Evolutionary conservation across 805 yeast genomes (phyloP), one percentile per base, ranked within the genome.

Genomic region (Isabelozyma gotoi): DNA sequence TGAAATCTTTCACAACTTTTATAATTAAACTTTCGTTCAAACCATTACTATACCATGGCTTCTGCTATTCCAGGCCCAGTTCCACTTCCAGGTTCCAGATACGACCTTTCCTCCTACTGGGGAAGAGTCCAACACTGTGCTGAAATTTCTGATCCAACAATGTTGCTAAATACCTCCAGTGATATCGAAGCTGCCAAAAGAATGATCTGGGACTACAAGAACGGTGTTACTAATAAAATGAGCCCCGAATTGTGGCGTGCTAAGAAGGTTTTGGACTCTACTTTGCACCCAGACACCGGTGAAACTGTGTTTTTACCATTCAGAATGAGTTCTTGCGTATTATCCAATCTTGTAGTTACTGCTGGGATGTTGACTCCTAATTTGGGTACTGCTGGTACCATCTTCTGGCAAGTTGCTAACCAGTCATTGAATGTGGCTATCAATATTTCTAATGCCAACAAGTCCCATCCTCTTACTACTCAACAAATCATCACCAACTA

Each of bases 361-460:
- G 92, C 86, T 3, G 99, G 99, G 51, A 94, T 94, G 99, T 77
- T 94, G 51, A 92, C 97, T 1, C 99, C 99, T 6, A 86, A 87
- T 43, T 65, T 94, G 59, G 95, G 96, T 7, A 82, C 90, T 7
- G 81, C 78, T 0, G 99, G 99, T 32, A 92, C 98, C 0, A 62
- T 90, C 17, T 92, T 94, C 67, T 94, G 99, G 99, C 99, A 94
- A 69, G 81, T 94, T 62, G 96, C 97, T 16, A 94, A 94, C 68
- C 99, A 94, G 68, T 88, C 97, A 17, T 76, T 94, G 51, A 94
- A 94, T 59, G 99, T 94, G 44, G 99, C 99, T 2, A 88, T 94
- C 52, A 94, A 94, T 67, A 88, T 94, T 34, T 94, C 98, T 35
- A 94, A 94, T 60, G 92, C 97, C 27, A 94, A 94, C 73, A 94